These are phyloP conservation scores for Colletotrichum sp. DNA, from an alignment of 2,329 filamentous ascomycete genomes.

Conservation along the genomic window DNA sequence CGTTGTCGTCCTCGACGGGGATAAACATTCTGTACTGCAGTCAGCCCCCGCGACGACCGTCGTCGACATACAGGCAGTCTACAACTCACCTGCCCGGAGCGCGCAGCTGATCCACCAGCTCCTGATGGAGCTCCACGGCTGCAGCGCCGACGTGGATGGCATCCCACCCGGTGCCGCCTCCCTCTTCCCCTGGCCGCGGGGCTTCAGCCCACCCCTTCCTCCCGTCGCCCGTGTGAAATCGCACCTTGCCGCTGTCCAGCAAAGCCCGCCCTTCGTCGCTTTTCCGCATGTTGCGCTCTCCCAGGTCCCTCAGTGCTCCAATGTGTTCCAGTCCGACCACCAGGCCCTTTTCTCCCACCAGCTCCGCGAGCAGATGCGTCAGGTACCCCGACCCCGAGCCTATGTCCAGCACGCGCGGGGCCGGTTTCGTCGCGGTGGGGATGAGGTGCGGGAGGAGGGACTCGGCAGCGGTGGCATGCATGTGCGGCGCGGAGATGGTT, in stretches of 20 bases:
- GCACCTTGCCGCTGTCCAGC: slow-evolving; percentile 67
- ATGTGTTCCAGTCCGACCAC: slow-evolving; percentile 83
- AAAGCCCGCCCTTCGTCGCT: slow-evolving; percentile 62
- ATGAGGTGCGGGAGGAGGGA: slow-evolving; percentile 50
- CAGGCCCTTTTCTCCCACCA: slow-evolving; percentile 59
- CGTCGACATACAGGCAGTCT: background rate
- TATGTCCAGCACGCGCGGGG: slow-evolving; percentile 70
- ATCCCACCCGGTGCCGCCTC: slow-evolving; percentile 72
- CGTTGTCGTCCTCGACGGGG: slow-evolving; percentile 64
- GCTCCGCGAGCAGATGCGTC: slow-evolving; percentile 84
- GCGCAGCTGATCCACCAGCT: slow-evolving; percentile 78
- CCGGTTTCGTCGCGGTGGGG: slow-evolving; percentile 35
- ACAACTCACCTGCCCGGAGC: slow-evolving; percentile 68
- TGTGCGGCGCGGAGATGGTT: slow-evolving; percentile 66
- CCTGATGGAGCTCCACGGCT: slow-evolving; percentile 73
- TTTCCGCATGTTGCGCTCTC: slow-evolving; percentile 70
- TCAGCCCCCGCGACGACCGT: background rate
- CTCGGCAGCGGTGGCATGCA: slow-evolving; percentile 62
- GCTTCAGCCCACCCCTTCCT: slow-evolving; percentile 65
- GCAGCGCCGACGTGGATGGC: slow-evolving; percentile 95
- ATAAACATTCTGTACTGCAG: slow-evolving; percentile 71
- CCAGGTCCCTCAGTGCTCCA: slow-evolving; percentile 63
- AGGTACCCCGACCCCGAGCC: slow-evolving; percentile 83
- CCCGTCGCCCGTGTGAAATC: slow-evolving; percentile 79
- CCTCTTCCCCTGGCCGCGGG: slow-evolving; percentile 47